Base-by-base conservation (phyloP, 2,329 filamentous ascomycete genomes). In the Fusarium veterinarium region DNA sequence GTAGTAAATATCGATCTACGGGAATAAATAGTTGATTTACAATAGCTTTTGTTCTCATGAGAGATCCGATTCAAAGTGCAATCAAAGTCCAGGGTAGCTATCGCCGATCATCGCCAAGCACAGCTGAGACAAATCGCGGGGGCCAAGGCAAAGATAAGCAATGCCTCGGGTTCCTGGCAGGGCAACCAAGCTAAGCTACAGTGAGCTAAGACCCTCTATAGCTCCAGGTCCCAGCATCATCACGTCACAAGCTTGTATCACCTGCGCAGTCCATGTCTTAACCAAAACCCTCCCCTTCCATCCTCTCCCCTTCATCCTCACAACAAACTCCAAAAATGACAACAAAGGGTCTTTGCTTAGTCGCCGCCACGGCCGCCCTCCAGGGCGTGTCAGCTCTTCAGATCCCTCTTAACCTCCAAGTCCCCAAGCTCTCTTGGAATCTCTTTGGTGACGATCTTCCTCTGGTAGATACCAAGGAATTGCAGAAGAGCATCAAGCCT, bases 401-500 rank as follows among this genome's bases (percentile, higher is more conserved):
- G 62, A 71, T 78, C 31, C 78, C 62, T 57, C 75, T 66, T 5
- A 65, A 72, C 38, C 30, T 73, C n/a, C 71, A 69, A 19, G 60
- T 64, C 9, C 66, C 64, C 20, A 69, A 72, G 71, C 63, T 73
- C 63, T 37, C 71, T 57, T 73, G 71, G 71, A 66, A 45, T 53
- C 57, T 48, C 19, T 77, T 65, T 46, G 48, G 63, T 28, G 66
- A 67, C 53, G 71, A 77, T 46, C 78, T 79, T 74, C 84, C 83
- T 4, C 65, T 89, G 59, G 82, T 91, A 52, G 86, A 86, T 77
- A 87, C 87, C 51, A 82, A 89, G 76, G 80, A 82, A 19, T 84
- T 92, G 5, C 89, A 92, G 80, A 82, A 81, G 20, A 83, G 83
- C 66, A 91, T 94, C 80, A 84, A 82, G 23, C 80, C 82, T 44